Conservation (phyloP, 805 yeast species). For the Ogataea henricii region DNA sequence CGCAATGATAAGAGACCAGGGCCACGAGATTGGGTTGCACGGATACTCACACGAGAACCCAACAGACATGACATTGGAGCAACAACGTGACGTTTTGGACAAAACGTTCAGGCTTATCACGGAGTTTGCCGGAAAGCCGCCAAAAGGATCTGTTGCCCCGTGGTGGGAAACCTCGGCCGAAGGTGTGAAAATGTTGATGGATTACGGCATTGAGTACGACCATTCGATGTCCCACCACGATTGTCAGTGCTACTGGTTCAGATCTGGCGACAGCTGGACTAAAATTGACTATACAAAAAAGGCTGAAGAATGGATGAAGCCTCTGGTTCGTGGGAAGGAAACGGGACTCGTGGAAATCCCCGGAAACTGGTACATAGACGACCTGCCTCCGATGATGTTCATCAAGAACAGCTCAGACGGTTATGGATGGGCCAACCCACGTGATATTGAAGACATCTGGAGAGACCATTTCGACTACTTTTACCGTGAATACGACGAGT, state of each 20-base stretch:
- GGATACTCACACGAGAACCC: slow-evolving; percentile 43
- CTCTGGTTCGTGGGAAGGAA: slow-evolving; percentile 34
- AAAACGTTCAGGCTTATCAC: slow-evolving; percentile 35
- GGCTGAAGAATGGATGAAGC: slow-evolving; percentile 42
- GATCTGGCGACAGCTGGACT: slow-evolving; percentile 40
- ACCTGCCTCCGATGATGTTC: slow-evolving; percentile 43
- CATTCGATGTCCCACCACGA: slow-evolving; percentile 41
- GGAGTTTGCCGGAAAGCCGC: slow-evolving; percentile 39
- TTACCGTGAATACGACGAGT: slow-evolving; percentile 40
- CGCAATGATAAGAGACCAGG: slow-evolving; percentile 36
- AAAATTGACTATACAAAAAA: slow-evolving; percentile 38
- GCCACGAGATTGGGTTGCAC: slow-evolving; percentile 41
- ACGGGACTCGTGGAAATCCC: slow-evolving; percentile 41
- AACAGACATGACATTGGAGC: slow-evolving; percentile 38
- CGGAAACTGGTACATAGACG: slow-evolving; percentile 41
- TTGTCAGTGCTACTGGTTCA: slow-evolving; percentile 40
- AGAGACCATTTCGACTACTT: slow-evolving; percentile 41
- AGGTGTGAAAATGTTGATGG: slow-evolving; percentile 36
- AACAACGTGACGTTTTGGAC: slow-evolving; percentile 38
- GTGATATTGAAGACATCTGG: slow-evolving; percentile 41
- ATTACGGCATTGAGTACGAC: slow-evolving; percentile 41
- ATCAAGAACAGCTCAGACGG: slow-evolving; percentile 35
- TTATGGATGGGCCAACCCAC: slow-evolving; percentile 39
- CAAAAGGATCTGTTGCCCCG: slow-evolving; percentile 40
- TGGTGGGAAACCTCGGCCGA: slow-evolving; percentile 42